These are phyloP conservation scores for Hawksworthiomyces lignivorus DNA, from an alignment of 2,329 filamentous ascomycete genomes.

Conservation along the genomic window DNA sequence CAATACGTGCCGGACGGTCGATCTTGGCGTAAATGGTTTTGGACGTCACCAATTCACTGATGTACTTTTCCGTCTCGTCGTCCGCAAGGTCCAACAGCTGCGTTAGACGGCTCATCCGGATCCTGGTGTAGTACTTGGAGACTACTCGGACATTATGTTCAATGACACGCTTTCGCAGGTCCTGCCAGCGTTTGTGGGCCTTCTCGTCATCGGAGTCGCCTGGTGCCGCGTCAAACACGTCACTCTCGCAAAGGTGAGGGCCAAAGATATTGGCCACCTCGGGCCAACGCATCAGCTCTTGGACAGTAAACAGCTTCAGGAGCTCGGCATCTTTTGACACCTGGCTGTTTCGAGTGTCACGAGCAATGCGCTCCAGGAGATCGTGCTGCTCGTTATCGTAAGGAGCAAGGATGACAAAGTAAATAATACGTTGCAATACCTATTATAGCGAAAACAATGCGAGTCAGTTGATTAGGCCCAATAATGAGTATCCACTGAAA, in stretches of 20 bases:
- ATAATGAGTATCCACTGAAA: no score
- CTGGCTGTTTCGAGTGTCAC: slow-evolving; percentile 72
- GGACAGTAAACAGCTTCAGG: slow-evolving; percentile 88
- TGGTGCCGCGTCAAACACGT: slow-evolving; percentile 71
- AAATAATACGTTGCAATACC: slow-evolving; percentile 91
- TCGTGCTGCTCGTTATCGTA: slow-evolving; percentile 99
- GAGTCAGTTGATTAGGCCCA: no score
- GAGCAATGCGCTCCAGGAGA: slow-evolving; percentile 84
- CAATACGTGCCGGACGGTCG: slow-evolving; percentile 82
- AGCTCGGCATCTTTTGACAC: slow-evolving; percentile 76
- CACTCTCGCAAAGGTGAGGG: slow-evolving; percentile 76
- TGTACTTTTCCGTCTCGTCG: slow-evolving; percentile 98
- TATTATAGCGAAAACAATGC: no score
- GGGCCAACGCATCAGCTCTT: slow-evolving; percentile 97
- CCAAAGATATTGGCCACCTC: slow-evolving; percentile 85
- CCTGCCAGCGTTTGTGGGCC: slow-evolving; percentile 80
- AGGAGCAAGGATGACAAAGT: slow-evolving; percentile 91
- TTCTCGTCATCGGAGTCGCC: slow-evolving; percentile 67
- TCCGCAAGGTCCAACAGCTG: slow-evolving; percentile 85
- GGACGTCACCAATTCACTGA: slow-evolving; percentile 90
- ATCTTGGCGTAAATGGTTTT: slow-evolving; percentile 99
- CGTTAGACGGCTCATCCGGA: slow-evolving; percentile 84
- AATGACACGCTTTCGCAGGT: slow-evolving; percentile 94
- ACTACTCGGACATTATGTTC: slow-evolving; percentile 98
- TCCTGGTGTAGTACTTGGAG: slow-evolving; percentile 97